These are phyloP conservation scores for Diplosphaera chodatii DNA, from an alignment of 139 green algal species.

Conservation along the genomic window DNA sequence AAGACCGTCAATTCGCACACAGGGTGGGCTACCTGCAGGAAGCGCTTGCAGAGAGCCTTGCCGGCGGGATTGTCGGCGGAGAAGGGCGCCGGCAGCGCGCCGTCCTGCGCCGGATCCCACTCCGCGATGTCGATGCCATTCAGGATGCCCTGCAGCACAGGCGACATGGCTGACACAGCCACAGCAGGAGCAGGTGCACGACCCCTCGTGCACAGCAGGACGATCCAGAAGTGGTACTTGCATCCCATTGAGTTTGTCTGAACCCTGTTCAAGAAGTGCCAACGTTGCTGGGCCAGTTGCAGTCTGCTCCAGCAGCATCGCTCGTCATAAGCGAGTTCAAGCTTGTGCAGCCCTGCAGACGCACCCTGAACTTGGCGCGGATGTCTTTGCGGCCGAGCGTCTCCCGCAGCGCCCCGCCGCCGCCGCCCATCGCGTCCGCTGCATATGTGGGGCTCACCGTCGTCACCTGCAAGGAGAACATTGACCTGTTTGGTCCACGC, in stretches of 20 bases:
- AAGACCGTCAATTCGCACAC: no score
- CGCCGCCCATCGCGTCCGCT: slow-evolving; percentile 68
- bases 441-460: slow-evolving; percentile 92
- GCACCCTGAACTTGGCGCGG: slow-evolving; percentile 27
- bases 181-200: no score
- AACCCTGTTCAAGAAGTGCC: no score
- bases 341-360: not conserved
- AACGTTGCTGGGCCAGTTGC: no score
- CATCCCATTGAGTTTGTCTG: no score
- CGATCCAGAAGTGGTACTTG: no score
- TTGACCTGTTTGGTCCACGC: no score
- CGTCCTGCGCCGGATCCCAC: slow-evolving; percentile 78
- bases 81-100: slow-evolving; percentile 71
- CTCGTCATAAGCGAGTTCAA: no score
- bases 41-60: slow-evolving; percentile 88
- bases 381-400: slow-evolving; percentile 54
- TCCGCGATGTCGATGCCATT: slow-evolving; percentile 88
- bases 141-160: slow-evolving; percentile 62
- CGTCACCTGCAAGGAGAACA: slow-evolving; percentile 48
- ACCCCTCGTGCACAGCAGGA: no score
- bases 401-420: slow-evolving; percentile 70
- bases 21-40: slow-evolving; percentile 46
- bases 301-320: no score
- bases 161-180: no score
- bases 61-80: slow-evolving; percentile 34